Evolutionary conservation across 2,329 filamentous ascomycete genomes (phyloP).

Genomic region (Teratosphaeria viscida): DNA sequence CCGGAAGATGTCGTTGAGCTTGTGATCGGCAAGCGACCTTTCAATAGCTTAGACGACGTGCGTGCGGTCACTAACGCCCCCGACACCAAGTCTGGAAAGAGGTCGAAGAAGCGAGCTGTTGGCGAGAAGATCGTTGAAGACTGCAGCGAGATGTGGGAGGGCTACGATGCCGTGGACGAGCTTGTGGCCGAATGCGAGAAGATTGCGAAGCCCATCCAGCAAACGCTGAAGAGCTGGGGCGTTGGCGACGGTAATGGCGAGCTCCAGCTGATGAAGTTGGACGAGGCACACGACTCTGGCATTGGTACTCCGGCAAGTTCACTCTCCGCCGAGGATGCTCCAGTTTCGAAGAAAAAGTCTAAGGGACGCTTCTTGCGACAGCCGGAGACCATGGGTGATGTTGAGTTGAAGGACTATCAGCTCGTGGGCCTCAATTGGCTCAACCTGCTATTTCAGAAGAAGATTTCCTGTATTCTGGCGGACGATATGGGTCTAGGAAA

Average conservation of each 20-base stretch:
- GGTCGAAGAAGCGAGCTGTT: constrained; percentile 39
- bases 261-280: constrained; percentile 48
- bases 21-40: constrained; percentile 67
- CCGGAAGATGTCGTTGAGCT: constrained; percentile 58
- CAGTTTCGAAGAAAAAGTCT: constrained; percentile 31
- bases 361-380: constrained; percentile 48
- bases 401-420: constrained; percentile 85
- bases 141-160: constrained; percentile 62
- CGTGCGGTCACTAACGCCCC: constrained; percentile 47
- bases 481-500: constrained; percentile 96
- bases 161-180: constrained; percentile 73
- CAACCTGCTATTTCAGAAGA: constrained; percentile 65
- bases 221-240: constrained; percentile 58
- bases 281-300: constrained; percentile 51
- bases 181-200: constrained; percentile 67
- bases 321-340: constrained; percentile 16
- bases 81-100: constrained; percentile 43
- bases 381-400: constrained; percentile 66
- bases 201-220: constrained; percentile 56
- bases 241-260: constrained; percentile 50
- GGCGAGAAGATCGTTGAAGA: constrained; percentile 59
- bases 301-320: constrained; percentile 51
- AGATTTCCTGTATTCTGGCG: constrained; percentile 80
- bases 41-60: constrained; percentile 54
- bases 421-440: constrained; percentile 94